phyloP scores from a whole-genome alignment of 148 eudicot genomes.

The Rheum nobile region DNA sequence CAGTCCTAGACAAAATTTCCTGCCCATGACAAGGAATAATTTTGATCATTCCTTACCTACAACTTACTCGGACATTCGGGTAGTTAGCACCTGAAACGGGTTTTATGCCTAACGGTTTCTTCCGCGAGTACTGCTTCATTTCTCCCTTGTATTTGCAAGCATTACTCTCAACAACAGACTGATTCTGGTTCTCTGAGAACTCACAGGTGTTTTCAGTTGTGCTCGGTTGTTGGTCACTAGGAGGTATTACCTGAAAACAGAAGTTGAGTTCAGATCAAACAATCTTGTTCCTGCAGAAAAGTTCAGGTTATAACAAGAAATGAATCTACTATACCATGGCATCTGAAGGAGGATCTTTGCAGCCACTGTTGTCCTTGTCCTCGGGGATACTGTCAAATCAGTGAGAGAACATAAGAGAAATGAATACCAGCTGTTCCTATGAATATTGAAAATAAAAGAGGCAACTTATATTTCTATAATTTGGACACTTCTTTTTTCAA shows the following conservation, averaged over 20 bases:
- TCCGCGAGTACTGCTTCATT: constrained; percentile 40
- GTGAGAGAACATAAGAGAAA: not conserved
- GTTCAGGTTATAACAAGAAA: not conserved
- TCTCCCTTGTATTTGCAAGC: constrained; percentile 6
- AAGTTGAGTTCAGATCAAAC: not conserved
- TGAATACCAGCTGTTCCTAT: not conserved
- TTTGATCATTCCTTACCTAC: constrained; percentile 16
- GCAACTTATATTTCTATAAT: not conserved
- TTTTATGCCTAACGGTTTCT: constrained; percentile 27
- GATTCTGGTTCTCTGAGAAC: not conserved
- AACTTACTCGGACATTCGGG: constrained; percentile 28
- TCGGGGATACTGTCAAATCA: constrained; percentile 21
- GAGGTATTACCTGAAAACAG: not conserved
- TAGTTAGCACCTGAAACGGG: not conserved
- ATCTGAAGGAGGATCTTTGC: constrained; percentile 13
- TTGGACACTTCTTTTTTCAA: not conserved
- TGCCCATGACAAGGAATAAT: not conserved
- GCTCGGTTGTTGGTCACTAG: not conserved
- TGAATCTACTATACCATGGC: constrained; percentile 20
- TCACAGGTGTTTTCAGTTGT: not conserved
- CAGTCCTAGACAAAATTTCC: not conserved
- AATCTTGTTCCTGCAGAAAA: not conserved
- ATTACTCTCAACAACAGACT: not conserved
- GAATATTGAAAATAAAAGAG: not conserved
- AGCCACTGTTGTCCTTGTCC: constrained; percentile 11